Evolutionary conservation across 768 basidiomycete genomes (phyloP).

Genomic region (Crucibulum laeve): DNA sequence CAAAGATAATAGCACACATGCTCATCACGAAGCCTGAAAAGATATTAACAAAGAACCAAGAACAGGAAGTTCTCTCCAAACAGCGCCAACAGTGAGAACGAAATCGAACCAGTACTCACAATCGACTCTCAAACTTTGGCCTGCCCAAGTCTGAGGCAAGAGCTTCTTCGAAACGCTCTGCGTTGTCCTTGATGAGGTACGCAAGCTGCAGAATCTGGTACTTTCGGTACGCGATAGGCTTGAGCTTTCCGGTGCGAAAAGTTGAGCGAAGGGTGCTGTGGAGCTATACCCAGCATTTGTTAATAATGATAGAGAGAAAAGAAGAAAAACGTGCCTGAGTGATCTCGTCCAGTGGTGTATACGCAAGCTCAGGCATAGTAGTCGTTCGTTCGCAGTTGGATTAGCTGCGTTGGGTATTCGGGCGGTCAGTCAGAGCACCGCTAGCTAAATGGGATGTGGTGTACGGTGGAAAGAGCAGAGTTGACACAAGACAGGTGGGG

Average conservation of each 20-base stretch:
- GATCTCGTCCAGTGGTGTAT: constrained; percentile 53
- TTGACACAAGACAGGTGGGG: too few species aligned
- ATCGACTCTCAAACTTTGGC: constrained; percentile 51
- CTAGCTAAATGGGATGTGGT: too few species aligned
- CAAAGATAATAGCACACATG: not conserved
- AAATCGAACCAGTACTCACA: too few species aligned
- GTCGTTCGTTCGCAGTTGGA: too few species aligned
- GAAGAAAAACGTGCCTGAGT: constrained; percentile 28
- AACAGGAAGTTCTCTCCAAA: too few species aligned
- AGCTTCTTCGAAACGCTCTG: constrained; percentile 52
- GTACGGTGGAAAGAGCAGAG: too few species aligned
- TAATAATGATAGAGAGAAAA: not conserved
- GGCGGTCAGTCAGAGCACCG: too few species aligned
- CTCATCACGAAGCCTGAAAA: not conserved
- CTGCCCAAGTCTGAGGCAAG: constrained; percentile 61
- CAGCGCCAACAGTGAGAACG: too few species aligned
- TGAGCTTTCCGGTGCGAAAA: constrained; percentile 64
- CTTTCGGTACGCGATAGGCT: constrained; percentile 64
- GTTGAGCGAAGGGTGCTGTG: constrained; percentile 48
- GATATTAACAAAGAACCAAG: not conserved
- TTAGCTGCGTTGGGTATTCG: too few species aligned
- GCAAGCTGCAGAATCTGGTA: constrained; percentile 73
- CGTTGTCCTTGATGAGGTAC: constrained; percentile 73
- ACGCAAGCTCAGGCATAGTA: constrained; percentile 28
- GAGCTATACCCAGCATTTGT: constrained; percentile 36